Evolutionary conservation across 768 basidiomycete genomes (phyloP).

Genomic region (Russula abietina): DNA sequence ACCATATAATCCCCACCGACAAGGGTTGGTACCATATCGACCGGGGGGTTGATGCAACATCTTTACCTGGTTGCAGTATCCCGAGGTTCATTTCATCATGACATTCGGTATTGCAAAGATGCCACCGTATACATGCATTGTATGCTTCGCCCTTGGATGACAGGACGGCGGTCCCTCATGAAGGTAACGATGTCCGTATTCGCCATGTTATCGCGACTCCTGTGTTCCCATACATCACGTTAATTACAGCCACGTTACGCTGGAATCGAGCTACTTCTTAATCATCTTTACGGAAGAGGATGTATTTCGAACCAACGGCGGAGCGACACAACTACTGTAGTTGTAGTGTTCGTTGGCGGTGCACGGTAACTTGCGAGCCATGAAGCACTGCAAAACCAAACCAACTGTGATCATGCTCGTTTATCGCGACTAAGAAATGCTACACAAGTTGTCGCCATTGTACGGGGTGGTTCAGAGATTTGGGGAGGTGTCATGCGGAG

Average conservation of each 20-base stretch:
- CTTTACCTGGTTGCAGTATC: not conserved
- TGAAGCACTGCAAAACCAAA: not conserved
- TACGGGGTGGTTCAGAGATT: slow-evolving; percentile 40
- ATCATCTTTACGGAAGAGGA: not conserved
- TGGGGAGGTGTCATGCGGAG: slow-evolving; percentile 28
- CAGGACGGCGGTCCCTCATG: not conserved
- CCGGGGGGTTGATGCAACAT: not conserved
- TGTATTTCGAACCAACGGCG: not conserved
- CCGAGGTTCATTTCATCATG: not conserved
- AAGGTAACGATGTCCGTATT: not conserved
- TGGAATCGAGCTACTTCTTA: too few relatives aligned
- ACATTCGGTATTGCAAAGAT: not conserved
- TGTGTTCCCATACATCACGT: not conserved
- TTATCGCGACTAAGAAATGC: too few relatives aligned
- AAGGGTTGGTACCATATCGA: not conserved
- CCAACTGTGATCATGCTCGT: too few relatives aligned
- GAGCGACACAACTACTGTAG: not conserved
- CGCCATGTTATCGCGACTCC: not conserved
- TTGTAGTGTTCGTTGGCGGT: not conserved
- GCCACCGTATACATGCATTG: not conserved
- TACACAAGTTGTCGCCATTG: too few relatives aligned
- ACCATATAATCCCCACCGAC: not conserved
- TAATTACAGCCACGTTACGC: too few relatives aligned
- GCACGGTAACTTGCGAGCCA: not conserved
- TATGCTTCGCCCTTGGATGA: not conserved